Evolutionary conservation across 2,329 filamentous ascomycete species (phyloP), one percentile per base, ranked within the genome.

Genomic region (Monosporascus sp.): DNA sequence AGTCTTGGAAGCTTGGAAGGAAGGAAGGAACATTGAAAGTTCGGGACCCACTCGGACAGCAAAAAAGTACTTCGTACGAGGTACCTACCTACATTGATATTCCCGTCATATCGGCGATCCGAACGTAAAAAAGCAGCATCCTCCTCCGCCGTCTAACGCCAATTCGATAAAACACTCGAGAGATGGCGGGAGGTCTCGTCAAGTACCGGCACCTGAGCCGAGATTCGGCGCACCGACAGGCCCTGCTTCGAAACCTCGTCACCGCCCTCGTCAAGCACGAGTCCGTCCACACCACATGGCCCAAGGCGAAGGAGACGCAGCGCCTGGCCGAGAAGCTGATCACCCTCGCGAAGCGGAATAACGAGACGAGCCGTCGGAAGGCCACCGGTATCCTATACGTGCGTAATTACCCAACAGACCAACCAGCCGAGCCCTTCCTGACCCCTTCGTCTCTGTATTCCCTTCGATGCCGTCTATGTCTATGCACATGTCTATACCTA

Each of bases 231-330:
- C 94, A 97, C 71, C 85, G 94, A 70, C 85, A 93, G 76, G 93
- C 94, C 51, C 84, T 99, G 63, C 86, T 99, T 62, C 91, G 94
- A 67, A 97, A 97, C 75, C 81, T 99, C 57, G 92, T 97, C 70
- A 96, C 93, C 62, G 94, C 93, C 52, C 88, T 99, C 61, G 88
- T 99, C 75, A 82, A 90, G 73, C 85, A 96, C 73, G 94, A 99
- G 77, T 86, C 90, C 59, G 96, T 99, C 76, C 86, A 87, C 59
- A 99, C 94, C 49, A 96, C 94, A 75, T 97, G 89, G 81, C 86
- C 88, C 70, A 97, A 97, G 76, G 94, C 94, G 48, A 99, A 97
- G 75, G 94, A 99, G 77, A 90, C 94, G 20, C 94, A 99, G 75
- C 83, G 90, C 44, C 72, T 97, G 63, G 94, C 92, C 7, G 94